Base-by-base conservation (phyloP, 2,329 filamentous ascomycete genomes). In the Diaporthe nobilis region DNA sequence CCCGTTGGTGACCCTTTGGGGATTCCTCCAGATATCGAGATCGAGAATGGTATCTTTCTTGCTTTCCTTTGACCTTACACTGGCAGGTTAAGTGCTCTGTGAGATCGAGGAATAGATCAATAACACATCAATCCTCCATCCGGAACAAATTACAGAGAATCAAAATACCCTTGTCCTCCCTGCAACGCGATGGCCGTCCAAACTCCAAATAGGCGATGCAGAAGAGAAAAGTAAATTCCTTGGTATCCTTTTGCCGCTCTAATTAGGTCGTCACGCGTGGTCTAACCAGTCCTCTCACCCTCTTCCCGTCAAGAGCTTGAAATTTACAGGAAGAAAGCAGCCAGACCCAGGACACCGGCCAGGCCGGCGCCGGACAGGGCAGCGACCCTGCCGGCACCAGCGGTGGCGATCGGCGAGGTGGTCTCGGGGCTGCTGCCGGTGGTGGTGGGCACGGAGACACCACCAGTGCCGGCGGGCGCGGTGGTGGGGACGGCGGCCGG, bases 261-360 rank as follows among this genome's bases (percentile, higher is more conserved):
- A 55, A 47, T 25, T 74, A 73, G 73, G 75, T 72, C 75, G 47
- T 78, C 81, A 81, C 78, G 79, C 79, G 78, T 70, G 80, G 80
- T 79, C 81, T 81, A 79, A 80, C 74, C 60, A 7, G 28, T 39
- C 25, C 53, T 47, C 39, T 31, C 37, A 42, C 28, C 20, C 4
- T 20, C 71, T 73, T 28, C 55, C 65, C 28, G 39, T 63, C 77
- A 77, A 79, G 80, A 77, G 76, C 77, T 81, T 82, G 79, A 75
- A 83, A 86, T 88, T 89, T 91, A 92, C 86, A 91, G 87, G 82
- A 88, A 82, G 83, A 89, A 86, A 83, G 89, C 90, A 81, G 88
- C 90, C 77, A 92, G 82, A 82, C 88, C 91, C 83, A 92, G 85
- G 79, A 92, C 83, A 87, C 88, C 90, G 80, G 89, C 90, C 80